Conservation (phyloP, 2,329 filamentous ascomycete species). For the Parafenestella ontariensis region DNA sequence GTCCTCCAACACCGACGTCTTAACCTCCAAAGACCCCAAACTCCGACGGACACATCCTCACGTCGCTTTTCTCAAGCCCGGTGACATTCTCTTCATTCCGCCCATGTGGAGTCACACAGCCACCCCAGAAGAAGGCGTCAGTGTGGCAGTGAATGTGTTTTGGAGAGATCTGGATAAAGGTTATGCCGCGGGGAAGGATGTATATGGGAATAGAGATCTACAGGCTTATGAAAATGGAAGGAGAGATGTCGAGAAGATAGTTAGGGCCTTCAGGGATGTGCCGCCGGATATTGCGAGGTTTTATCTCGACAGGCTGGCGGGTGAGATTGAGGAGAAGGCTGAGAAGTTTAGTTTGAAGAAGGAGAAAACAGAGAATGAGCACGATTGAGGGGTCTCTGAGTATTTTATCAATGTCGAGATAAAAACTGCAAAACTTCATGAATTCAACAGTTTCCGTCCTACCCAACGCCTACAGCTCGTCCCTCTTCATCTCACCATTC, state of each 20-base stretch:
- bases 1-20: slow-evolving; percentile 78
- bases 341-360: slow-evolving; percentile 17
- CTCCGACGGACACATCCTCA: slow-evolving; percentile 63
- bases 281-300: slow-evolving; percentile 74
- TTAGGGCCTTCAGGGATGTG: slow-evolving; percentile 67
- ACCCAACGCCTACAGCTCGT: not conserved
- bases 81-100: slow-evolving; percentile 82
- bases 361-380: not conserved
- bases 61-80: slow-evolving; percentile 70
- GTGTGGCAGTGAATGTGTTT: slow-evolving; percentile 88
- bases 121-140: slow-evolving; percentile 61
- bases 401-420: too few relatives aligned
- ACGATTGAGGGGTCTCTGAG: too few relatives aligned
- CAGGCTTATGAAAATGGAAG: slow-evolving; percentile 84
- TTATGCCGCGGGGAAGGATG: slow-evolving; percentile 78
- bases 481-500: not conserved
- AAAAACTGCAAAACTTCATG: too few relatives aligned
- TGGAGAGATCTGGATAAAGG: slow-evolving; percentile 73
- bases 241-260: slow-evolving; percentile 72
- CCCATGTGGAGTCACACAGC: slow-evolving; percentile 83
- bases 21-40: slow-evolving; percentile 48
- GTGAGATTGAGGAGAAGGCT: slow-evolving; percentile 64
- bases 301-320: slow-evolving; percentile 74
- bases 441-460: not conserved
- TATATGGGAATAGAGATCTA: slow-evolving; percentile 88